A percentile compares a stretch with the other conserved stretches of the same genome.
phyloP scores from a whole-genome alignment of 2,329 filamentous ascomycete genomes.

The Niveomyces coronatus region DNA sequence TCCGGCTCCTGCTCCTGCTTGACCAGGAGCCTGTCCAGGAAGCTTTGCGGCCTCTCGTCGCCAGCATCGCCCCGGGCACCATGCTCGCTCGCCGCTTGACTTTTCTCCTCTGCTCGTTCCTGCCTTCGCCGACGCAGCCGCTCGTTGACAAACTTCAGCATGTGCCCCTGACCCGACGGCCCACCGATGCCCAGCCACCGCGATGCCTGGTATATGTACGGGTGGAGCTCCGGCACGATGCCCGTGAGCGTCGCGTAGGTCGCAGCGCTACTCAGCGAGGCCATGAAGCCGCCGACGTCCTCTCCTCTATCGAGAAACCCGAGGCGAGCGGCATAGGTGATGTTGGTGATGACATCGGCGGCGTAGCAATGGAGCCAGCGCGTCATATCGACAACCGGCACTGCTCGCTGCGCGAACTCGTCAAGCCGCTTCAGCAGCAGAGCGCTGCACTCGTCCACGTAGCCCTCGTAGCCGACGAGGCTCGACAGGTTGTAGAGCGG shows the following conservation, averaged over 20 bases:
- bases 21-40: slow-evolving; percentile 19
- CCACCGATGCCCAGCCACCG: slow-evolving; percentile 12
- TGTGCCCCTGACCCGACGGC: slow-evolving; percentile 16
- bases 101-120: slow-evolving; percentile 11
- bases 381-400: slow-evolving; percentile 25
- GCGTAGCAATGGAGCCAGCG: slow-evolving; percentile 37
- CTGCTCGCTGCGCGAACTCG: slow-evolving; percentile 22
- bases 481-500: slow-evolving; percentile 37
- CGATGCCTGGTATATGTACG: slow-evolving; percentile 12
- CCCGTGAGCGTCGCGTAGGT: slow-evolving; percentile 18
- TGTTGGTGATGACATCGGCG: slow-evolving; percentile 41
- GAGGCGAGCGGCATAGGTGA: slow-evolving; percentile 29
- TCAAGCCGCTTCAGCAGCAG: slow-evolving; percentile 27
- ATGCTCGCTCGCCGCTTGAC: slow-evolving; percentile 1
- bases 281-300: slow-evolving; percentile 33
- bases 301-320: slow-evolving; percentile 36
- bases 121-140: slow-evolving; percentile 22
- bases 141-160: slow-evolving; percentile 19
- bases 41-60: slow-evolving; percentile 10
- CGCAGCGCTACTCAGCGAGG: slow-evolving; percentile 15
- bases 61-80: slow-evolving; percentile 9
- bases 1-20: slow-evolving; percentile 31
- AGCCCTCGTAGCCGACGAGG: slow-evolving; percentile 36
- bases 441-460: slow-evolving; percentile 35
- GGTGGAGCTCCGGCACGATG: slow-evolving; percentile 13